phyloP scores from a whole-genome alignment of 2,329 filamentous ascomycete genomes.

The Rutstroemia sp. region DNA sequence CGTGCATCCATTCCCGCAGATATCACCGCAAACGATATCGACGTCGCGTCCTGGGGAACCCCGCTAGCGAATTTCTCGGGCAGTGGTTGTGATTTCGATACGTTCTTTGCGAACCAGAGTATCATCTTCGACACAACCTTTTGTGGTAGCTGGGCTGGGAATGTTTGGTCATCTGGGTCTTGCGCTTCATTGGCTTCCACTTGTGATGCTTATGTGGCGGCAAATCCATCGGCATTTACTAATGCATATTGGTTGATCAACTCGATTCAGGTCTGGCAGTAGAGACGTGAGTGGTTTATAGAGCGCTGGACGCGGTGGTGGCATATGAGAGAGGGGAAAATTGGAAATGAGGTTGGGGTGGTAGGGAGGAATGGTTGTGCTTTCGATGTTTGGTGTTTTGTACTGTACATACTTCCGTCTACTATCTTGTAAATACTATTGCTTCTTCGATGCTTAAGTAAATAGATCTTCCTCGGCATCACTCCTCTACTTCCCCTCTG shows the following conservation, averaged over 20 bases:
- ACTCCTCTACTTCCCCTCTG: no score
- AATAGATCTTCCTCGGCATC: no score
- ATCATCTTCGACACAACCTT: constrained; percentile 58
- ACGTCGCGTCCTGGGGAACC: constrained; percentile 54
- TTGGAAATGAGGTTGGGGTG: no score
- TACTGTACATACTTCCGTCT: no score
- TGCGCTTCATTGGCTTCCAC: constrained; percentile 54
- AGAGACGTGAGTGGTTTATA: background rate
- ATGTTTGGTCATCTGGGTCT: constrained; percentile 52
- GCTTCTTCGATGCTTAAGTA: no score
- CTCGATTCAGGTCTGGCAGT: constrained; percentile 8
- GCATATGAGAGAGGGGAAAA: no score
- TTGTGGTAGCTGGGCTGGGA: constrained; percentile 58
- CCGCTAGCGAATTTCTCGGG: constrained; percentile 60
- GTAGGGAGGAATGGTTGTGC: no score
- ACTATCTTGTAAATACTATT: no score
- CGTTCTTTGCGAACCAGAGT: constrained; percentile 58
- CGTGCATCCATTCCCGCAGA: constrained; percentile 56
- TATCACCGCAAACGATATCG: constrained; percentile 48
- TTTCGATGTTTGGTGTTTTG: no score
- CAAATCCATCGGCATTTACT: constrained; percentile 57
- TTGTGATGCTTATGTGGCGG: constrained; percentile 65
- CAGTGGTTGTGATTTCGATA: constrained; percentile 52
- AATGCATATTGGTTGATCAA: constrained; percentile 75
- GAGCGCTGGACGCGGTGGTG: background rate